A percentile compares a stretch with the other conserved stretches of the same genome.
Evolutionary conservation across 441 rosid genomes (phyloP).

Genomic region (Jatropha podagrica): DNA sequence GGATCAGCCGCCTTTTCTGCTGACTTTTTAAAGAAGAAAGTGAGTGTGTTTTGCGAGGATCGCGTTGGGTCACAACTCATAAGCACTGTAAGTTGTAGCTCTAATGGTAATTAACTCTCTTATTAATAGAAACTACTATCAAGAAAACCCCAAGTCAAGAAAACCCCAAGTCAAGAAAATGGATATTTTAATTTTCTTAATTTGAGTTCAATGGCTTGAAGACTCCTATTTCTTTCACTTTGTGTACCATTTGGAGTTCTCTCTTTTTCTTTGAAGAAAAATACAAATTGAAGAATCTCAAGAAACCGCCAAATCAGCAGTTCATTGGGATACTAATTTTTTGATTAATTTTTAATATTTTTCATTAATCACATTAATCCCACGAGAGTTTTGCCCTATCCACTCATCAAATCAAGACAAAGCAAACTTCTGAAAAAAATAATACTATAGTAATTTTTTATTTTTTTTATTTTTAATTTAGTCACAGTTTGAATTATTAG

Average conservation of each 20-base stretch:
- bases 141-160: constrained; percentile 29
- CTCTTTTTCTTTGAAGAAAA: too few species aligned
- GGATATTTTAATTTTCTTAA: not conserved
- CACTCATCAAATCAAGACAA: constrained; percentile 40
- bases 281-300: constrained; percentile 51
- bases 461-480: not conserved
- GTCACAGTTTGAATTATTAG: constrained; percentile 44
- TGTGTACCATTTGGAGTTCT: constrained; percentile 15
- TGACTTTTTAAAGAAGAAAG: constrained; percentile 37
- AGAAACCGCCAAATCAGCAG: constrained; percentile 52
- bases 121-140: constrained; percentile 33
- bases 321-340: constrained; percentile 42
- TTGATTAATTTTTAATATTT: constrained; percentile 12
- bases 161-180: constrained; percentile 27
- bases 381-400: constrained; percentile 27
- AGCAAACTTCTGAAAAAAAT: constrained; percentile 16
- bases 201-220: not conserved
- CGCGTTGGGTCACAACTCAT: constrained; percentile 24
- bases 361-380: constrained; percentile 25
- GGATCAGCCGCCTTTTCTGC: constrained; percentile 95
- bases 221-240: constrained; percentile 14
- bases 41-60: constrained; percentile 38
- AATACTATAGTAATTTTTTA: not conserved
- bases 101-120: constrained; percentile 22
- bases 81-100: not conserved